Evolutionary conservation across 2,329 filamentous ascomycete genomes (phyloP).

Genomic region (Fusarium lyarnte): DNA sequence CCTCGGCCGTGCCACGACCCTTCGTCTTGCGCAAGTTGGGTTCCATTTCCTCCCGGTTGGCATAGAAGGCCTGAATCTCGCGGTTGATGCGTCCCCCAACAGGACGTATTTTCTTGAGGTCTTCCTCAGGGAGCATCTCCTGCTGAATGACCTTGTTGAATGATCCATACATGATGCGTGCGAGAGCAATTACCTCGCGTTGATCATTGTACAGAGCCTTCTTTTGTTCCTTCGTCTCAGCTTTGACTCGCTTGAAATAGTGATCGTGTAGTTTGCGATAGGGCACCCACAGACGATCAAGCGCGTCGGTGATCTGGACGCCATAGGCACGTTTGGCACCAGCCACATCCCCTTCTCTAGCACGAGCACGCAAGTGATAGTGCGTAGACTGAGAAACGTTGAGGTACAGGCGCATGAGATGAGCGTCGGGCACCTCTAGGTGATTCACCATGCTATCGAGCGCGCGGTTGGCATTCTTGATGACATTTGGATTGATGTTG

Average conservation of each 20-base stretch:
- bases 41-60: constrained; percentile 47
- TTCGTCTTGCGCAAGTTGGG: constrained; percentile 43
- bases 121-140: constrained; percentile 49
- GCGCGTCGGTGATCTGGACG: constrained; percentile 59
- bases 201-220: constrained; percentile 47
- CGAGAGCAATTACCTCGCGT: constrained; percentile 56
- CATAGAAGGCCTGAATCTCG: constrained; percentile 50
- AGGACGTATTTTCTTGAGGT: constrained; percentile 47
- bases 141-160: constrained; percentile 57
- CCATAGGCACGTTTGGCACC: constrained; percentile 57
- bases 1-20: constrained; percentile 27
- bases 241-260: constrained; percentile 44
- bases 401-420: constrained; percentile 65
- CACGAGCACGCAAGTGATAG: constrained; percentile 49
- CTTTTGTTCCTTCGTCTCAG: constrained; percentile 39
- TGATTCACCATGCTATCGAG: constrained; percentile 68
- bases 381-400: constrained; percentile 62
- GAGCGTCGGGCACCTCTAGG: constrained; percentile 58
- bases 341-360: constrained; percentile 44
- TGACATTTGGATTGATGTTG: constrained; percentile 75
- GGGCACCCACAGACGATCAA: constrained; percentile 62
- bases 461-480: constrained; percentile 71
- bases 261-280: constrained; percentile 54
- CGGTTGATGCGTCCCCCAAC: constrained; percentile 51
- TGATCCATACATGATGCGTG: constrained; percentile 57